These are phyloP conservation scores for Mallotus repandus DNA, from an alignment of 441 rosid genomes.

Conservation along the genomic window DNA sequence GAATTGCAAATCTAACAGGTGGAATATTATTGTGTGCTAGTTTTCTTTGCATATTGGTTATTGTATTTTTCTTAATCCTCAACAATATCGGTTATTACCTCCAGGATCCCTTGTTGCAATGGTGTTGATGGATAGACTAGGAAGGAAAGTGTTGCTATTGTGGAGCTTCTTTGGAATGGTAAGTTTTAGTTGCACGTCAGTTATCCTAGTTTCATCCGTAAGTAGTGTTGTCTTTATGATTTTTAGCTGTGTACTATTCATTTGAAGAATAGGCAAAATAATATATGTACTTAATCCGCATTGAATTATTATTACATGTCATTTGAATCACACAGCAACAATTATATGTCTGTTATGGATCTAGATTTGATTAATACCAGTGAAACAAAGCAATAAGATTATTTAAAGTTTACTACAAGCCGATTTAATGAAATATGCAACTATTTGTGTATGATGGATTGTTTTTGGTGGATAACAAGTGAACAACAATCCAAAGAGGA, in stretches of 20 bases:
- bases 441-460: not conserved
- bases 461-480: not conserved
- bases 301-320: not conserved
- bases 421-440: not conserved
- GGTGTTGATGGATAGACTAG: constrained; percentile 90
- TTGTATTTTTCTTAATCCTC: constrained; percentile 13
- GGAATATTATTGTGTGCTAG: constrained; percentile 15
- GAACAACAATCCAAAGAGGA: not conserved
- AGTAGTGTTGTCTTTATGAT: constrained; percentile 4
- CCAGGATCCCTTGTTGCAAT: constrained; percentile 81
- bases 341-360: not conserved
- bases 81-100: constrained; percentile 18
- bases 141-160: constrained; percentile 82
- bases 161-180: constrained; percentile 97
- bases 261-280: not conserved
- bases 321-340: not conserved
- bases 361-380: not conserved
- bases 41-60: not conserved
- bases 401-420: not conserved
- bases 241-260: not conserved
- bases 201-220: constrained; percentile 13
- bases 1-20: constrained; percentile 76
- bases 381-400: not conserved
- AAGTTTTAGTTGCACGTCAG: constrained; percentile 23
- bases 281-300: not conserved